phyloP scores from a whole-genome alignment of 768 basidiomycete species.

The Leucosporidium creatinivorum region DNA sequence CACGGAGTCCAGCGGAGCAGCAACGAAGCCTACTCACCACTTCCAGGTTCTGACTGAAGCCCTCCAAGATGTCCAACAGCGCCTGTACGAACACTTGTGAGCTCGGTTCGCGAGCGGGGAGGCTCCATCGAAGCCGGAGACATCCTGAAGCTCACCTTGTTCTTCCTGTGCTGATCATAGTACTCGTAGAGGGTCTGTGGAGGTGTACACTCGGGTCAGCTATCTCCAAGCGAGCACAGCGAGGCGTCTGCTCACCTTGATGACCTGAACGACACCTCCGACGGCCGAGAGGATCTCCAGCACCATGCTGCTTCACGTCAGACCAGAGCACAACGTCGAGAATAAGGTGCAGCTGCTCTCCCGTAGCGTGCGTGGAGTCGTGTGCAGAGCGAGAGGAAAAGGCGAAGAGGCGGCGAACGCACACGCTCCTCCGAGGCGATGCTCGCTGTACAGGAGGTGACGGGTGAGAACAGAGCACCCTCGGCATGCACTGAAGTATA shows the following conservation, averaged over 20 bases:
- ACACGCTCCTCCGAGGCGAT: no score
- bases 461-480: no score
- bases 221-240: background rate
- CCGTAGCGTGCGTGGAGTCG: no score
- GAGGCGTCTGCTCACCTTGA: constrained; percentile 2
- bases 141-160: background rate
- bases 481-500: no score
- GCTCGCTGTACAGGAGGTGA: no score
- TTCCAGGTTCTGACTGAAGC: constrained; percentile 20
- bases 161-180: constrained; percentile 12
- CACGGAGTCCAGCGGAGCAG: background rate
- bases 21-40: background rate
- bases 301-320: no score
- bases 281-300: constrained; percentile 5
- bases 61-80: background rate
- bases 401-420: no score
- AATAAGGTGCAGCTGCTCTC: no score
- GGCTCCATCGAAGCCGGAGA: no score
- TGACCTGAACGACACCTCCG: constrained; percentile 22
- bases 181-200: constrained; percentile 5
- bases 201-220: background rate
- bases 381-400: no score
- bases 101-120: no score
- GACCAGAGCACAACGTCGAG: no score
- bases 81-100: background rate